Evolutionary conservation across 768 basidiomycete species (phyloP), one percentile per base, ranked within the genome.

Genomic region (Lactarius deliciosus): DNA sequence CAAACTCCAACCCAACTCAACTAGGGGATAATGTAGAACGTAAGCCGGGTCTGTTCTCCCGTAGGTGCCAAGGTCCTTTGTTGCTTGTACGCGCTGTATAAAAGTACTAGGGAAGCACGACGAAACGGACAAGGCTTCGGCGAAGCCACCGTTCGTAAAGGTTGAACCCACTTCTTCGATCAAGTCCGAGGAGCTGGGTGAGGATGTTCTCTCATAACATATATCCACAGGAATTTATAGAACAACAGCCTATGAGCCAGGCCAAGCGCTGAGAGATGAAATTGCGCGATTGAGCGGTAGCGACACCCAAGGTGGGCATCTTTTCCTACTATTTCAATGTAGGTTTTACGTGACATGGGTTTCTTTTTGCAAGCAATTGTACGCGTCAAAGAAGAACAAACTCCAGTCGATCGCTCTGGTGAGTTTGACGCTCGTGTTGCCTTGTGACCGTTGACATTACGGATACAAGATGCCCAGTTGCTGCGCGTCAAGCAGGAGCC

Each of bases 251-350:
- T 57, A 68, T 64, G 62, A 38, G 9, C 66, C 66, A 20, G 15
- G n/a, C 22, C 66, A 64, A 43, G 62, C 38, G 47, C 36, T 68
- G n/a, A 63, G 62, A 64, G 58, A 64, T 56, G 62, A 68, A n/a
- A 68, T 68, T 20, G 66, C 66, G 41, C 53, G 59, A 10, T 43
- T 68, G 16, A 56, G 38, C 28, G 53, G 57, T 11, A 13, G 36
- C 1, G 62, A 58, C 7, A 18, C 43, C 20, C 62, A 68, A 56
- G 34, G 63, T 18, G 43, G 53, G 53, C 7, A 5, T 22, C 38
- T 57, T 57, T 40, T 40, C 36, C 20, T n/a, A 30, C 25, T 43
- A 25, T 8, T 16, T 38, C 38, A 32, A 58, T 53, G 6, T 10
- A 22, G 4, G 30, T 22, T 25, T 41, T 8, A 20, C 9, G 34